Evolutionary conservation across 2,329 filamentous ascomycete species (phyloP).

Genomic region (Penicillium sp.): DNA sequence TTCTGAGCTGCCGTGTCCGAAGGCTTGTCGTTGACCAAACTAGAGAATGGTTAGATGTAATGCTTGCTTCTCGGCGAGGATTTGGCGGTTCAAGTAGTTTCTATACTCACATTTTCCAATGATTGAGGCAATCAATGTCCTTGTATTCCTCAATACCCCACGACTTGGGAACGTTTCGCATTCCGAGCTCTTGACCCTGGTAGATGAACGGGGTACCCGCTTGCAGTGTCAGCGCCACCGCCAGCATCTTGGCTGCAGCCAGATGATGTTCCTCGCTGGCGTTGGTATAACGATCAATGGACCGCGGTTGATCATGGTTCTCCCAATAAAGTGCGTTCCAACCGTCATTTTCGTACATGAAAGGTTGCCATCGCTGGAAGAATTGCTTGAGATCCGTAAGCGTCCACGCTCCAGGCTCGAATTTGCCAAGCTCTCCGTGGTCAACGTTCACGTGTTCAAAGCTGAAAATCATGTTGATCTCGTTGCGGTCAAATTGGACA

Average conservation of each 20-base stretch:
- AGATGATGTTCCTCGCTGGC: slow-evolving; percentile 47
- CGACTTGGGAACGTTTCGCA: slow-evolving; percentile 56
- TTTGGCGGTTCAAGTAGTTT: too few relatives aligned
- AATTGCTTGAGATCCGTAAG: slow-evolving; percentile 49
- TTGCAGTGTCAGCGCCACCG: slow-evolving; percentile 52
- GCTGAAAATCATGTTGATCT: slow-evolving; percentile 68
- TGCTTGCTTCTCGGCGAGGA: background rate
- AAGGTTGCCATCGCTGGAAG: slow-evolving; percentile 53
- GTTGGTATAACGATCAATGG: slow-evolving; percentile 51
- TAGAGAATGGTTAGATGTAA: slow-evolving; percentile 8
- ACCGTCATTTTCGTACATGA: slow-evolving; percentile 54
- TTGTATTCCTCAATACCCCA: slow-evolving; percentile 63
- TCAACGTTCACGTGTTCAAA: slow-evolving; percentile 63
- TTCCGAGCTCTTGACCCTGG: slow-evolving; percentile 64
- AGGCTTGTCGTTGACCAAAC: slow-evolving; percentile 26
- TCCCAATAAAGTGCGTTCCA: slow-evolving; percentile 63
- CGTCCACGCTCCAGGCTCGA: slow-evolving; percentile 42
- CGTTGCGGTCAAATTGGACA: slow-evolving; percentile 52
- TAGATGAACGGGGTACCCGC: slow-evolving; percentile 62
- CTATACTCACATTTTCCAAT: slow-evolving; percentile 44
- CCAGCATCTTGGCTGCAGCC: slow-evolving; percentile 54
- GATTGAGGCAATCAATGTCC: slow-evolving; percentile 58
- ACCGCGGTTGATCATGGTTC: slow-evolving; percentile 60
- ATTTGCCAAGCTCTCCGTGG: slow-evolving; percentile 47
- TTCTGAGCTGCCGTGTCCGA: slow-evolving; percentile 25